phyloP scores from a whole-genome alignment of 1,284 basidiomycete genomes.

The Trichosporon ovoides region DNA sequence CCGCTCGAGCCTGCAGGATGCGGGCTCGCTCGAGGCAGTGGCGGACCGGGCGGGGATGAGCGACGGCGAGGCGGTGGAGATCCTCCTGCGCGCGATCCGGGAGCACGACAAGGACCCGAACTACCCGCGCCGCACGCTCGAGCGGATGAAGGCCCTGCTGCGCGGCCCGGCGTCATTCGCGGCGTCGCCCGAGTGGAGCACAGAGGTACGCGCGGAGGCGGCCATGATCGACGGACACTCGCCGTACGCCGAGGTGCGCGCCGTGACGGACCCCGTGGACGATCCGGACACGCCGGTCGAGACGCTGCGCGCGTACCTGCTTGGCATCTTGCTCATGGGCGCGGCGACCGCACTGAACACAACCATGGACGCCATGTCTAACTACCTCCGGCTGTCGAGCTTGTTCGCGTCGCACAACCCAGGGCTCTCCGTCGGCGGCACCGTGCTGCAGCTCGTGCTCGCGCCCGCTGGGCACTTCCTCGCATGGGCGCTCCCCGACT shows the following conservation, averaged over 20 bases:
- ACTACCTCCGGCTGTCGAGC: background rate
- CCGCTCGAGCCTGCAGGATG: background rate
- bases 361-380: background rate
- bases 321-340: conserved; percentile 12
- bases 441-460: conserved; percentile 11
- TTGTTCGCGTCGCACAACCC: conserved; percentile 14
- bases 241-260: conserved; percentile 19
- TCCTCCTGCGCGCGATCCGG: background rate
- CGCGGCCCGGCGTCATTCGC: background rate
- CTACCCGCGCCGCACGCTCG: background rate
- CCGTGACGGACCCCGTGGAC: conserved; percentile 14
- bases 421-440: conserved; percentile 5
- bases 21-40: background rate
- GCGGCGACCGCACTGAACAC: conserved; percentile 12
- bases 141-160: background rate
- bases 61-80: background rate
- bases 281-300: conserved; percentile 13
- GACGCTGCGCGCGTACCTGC: conserved; percentile 12
- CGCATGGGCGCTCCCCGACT: conserved; percentile 11
- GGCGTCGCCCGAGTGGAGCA: conserved; percentile 8
- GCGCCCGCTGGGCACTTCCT: conserved; percentile 1
- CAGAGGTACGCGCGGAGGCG: background rate
- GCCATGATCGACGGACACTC: conserved; percentile 6
- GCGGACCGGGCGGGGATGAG: background rate
- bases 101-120: conserved; percentile 1